Evolutionary conservation across 805 yeast species (phyloP), one percentile per base, ranked within the genome.

Genomic region (Starmerella ratchasimensis): DNA sequence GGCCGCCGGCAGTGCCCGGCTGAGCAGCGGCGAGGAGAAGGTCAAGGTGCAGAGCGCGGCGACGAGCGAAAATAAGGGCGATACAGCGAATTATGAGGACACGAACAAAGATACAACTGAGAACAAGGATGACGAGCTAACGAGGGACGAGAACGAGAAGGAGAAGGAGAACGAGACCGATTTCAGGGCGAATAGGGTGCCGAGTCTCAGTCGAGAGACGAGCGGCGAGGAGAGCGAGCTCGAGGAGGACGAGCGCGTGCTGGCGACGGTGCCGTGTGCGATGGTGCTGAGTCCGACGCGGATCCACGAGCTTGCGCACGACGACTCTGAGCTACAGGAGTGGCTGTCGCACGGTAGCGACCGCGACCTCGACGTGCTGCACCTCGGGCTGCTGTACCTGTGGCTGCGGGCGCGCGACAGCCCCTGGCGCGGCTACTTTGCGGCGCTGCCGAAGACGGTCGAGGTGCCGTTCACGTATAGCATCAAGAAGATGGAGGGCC

Each of bases 391-490:
- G n/a, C 38, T 45, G 2, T 48, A 45, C 21, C 31, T 47, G 10
- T 43, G 50, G 30, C 35, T 45, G 7, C 20, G 23, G 13, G 24
- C 22, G 5, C 27, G 26, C 21, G 34, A 39, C 10, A n/a, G 30
- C n/a, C 27, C 34, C 4, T 48, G 52, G 52, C 21, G 27, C 4
- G 39, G 20, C 37, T 56, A 56, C 46, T 31, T 56, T 14, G 41
- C 38, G 24, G 21, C 41, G n/a, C 42, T 57, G 20, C 61, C 61
- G 1, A 44, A 47, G 4, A 29, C 43, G 11, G 48, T 57, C 28
- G 45, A 49, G 36, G 47, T 54, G 34, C 61, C 61, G 9, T 54
- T 47, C 41, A 37, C 46, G 2, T 54, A 55, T 54, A 36, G 45
- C 18, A 46, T 43, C 14, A 50, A 44, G 19, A 54, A 50, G 14